Evolutionary conservation across 2,329 filamentous ascomycete genomes (phyloP), one percentile per base, ranked within the genome.

Genomic region (Parastagonospora avenae): DNA sequence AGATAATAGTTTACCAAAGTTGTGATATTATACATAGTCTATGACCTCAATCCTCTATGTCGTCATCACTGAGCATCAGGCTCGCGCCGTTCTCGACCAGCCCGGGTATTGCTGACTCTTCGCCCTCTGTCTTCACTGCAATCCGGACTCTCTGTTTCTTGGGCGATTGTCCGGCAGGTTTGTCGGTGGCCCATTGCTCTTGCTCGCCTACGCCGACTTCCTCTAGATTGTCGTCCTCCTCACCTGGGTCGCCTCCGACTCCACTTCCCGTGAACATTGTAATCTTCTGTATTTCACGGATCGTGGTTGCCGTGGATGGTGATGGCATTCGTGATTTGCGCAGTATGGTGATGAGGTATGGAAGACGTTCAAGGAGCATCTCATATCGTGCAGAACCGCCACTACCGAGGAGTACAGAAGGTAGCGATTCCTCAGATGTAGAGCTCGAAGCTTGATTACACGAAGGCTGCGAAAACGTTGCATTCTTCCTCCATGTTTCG

Each of bases 341-440:
- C 2, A 77, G 53, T 33, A 97, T 90, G 43, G 84, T 81, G 1
- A 87, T 81, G 79, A 94, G 85, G 72, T 96, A 97, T 0, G 94
- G 94, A 0, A 99, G 80, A 8, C 91, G 86, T 59, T 97, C 91
- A 19, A 97, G 82, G 0, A 97, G 74, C 77, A 94, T 82, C 71
- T 93, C 90, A 36, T 81, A 82, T 31, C 86, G 86, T 4, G 87
- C 85, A 3, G 87, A 84, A 16, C 68, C 66, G 55, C 79, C 86
- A 37, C 87, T 86, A 1, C 87, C 80, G 0, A 85, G 83, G 12
- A 87, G 76, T 1, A 64, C 40, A 1, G 59, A 43, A 10, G 56
- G 46, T 11, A 50, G 43, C 8, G 54, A 37, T 2, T 66, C 59
- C 16, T 67, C 60, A 12, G 57, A 48, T 30, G 30, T 14, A 5